Evolutionary conservation across 139 green algal genomes (phyloP), one percentile per base, ranked within the genome.

Genomic region (Coelastrella sp.): DNA sequence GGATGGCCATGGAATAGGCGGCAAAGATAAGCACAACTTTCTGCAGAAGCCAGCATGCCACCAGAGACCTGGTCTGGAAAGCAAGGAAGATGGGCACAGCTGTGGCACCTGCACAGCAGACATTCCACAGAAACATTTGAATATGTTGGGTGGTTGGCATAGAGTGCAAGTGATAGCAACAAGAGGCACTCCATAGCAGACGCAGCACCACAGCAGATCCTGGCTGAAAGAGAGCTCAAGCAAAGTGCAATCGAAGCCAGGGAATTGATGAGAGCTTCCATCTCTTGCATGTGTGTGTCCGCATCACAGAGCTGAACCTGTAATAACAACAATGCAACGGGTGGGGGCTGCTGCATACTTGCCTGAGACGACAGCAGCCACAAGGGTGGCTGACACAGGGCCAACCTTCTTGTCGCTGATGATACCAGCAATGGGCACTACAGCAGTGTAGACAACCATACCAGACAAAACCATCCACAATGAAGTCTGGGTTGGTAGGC

Each of bases 401-500:
- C 45, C 45, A 11, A 53, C 23, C 5, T 57, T 57, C 51, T 71
- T 71, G 35, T 82, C 75, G 25, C 45, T 40, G 48, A 82, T 9
- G 25, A 25, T 48, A 57, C 75, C 75, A 35, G 75, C 75, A 63
- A 79, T 40, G 13, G 75, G 75, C 53, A 82, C 51, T 19, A 82
- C 53, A 5, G 37, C 34, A 4, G 75, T 82, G 53, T 57, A 82
- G n/a, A 82, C 5, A 13, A 82, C 34, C 75, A 82, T 82, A 35
- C 75, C 23, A 30, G 19, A 67, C n/a, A 82, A 51, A 34, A 82
- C 75, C 75, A 82, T 71, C 75, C 75, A 82, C 75, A 82, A 51
- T 3, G 75, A 71, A 8, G 30, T 25, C 11, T 32, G 30, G 34
- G 34, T 32, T 2, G 75, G 30, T 5, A 82, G 19, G 51, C 51